phyloP scores from a whole-genome alignment of 768 basidiomycete species.

The Tephrocybe sp. region DNA sequence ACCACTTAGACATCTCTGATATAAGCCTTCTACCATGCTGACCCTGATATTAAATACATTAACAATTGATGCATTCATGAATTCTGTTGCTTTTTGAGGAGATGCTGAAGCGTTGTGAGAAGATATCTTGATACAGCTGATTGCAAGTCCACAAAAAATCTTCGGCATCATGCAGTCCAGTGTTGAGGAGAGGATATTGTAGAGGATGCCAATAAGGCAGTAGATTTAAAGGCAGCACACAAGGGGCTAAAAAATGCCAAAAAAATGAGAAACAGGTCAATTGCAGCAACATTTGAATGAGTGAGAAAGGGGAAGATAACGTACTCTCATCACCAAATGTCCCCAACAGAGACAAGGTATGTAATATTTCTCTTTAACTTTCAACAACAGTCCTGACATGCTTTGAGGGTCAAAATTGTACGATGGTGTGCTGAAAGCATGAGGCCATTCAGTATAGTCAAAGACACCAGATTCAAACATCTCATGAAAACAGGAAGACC shows the following conservation, averaged over 20 bases:
- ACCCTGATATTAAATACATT: constrained; percentile 7
- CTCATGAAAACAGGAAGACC: too few species aligned
- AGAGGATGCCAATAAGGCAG: constrained; percentile 11
- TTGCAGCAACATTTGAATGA: constrained; percentile 25
- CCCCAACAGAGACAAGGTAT: constrained; percentile 18
- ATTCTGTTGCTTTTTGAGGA: constrained; percentile 23
- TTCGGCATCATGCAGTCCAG: constrained; percentile 22
- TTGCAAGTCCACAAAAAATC: constrained; percentile 25
- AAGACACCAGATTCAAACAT: background rate
- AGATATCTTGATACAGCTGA: constrained; percentile 27
- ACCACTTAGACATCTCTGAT: constrained; percentile 26
- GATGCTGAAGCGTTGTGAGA: constrained; percentile 16
- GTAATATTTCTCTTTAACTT: background rate
- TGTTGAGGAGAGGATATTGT: constrained; percentile 29
- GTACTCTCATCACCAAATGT: constrained; percentile 23
- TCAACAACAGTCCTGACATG: background rate
- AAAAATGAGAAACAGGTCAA: constrained; percentile 16
- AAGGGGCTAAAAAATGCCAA: constrained; percentile 5
- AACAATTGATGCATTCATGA: constrained; percentile 19
- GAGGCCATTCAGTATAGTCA: background rate
- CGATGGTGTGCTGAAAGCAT: background rate
- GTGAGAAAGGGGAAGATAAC: constrained; percentile 25
- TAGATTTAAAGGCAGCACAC: constrained; percentile 6
- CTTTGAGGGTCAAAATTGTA: background rate
- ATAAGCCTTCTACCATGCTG: constrained; percentile 28